These are phyloP conservation scores for Suaeda aralocaspica DNA, from an alignment of 148 eudicot genomes.

Conservation along the genomic window DNA sequence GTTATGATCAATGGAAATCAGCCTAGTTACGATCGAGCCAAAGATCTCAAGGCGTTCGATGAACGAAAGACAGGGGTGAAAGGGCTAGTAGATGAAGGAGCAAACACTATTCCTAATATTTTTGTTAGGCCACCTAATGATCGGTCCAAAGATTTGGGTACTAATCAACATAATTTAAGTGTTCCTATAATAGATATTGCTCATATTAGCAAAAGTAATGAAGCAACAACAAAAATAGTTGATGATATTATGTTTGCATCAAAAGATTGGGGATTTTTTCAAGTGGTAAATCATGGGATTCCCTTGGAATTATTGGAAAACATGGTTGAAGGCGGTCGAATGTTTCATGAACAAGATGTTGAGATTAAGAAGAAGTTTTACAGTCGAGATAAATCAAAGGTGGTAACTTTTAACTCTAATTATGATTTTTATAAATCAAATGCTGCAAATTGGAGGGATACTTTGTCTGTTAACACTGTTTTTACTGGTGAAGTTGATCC, in stretches of 20 bases:
- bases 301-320: slow-evolving; percentile 25
- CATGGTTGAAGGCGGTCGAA: slow-evolving; percentile 28
- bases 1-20: not conserved
- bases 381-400: slow-evolving; percentile 21
- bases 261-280: slow-evolving; percentile 40
- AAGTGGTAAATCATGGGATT: slow-evolving; percentile 39
- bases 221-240: not conserved
- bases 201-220: slow-evolving; percentile 1
- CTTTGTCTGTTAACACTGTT: slow-evolving; percentile 20
- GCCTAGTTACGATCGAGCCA: slow-evolving; percentile 9
- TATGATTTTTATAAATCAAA: slow-evolving; percentile 31
- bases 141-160: slow-evolving; percentile 16
- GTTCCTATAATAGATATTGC: slow-evolving; percentile 34
- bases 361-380: slow-evolving; percentile 33
- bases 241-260: slow-evolving; percentile 29
- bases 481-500: slow-evolving; percentile 3
- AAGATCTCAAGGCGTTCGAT: slow-evolving; percentile 37
- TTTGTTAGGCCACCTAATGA: slow-evolving; percentile 33
- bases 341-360: slow-evolving; percentile 38
- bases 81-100: slow-evolving; percentile 30
- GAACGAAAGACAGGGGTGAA: slow-evolving; percentile 40
- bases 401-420: slow-evolving; percentile 29
- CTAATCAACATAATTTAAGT: not conserved
- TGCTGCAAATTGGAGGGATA: slow-evolving; percentile 51
- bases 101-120: slow-evolving; percentile 21